Percentiles rank a stretch among this genome's conserved stretches.
phyloP scores from a whole-genome alignment of 2,329 filamentous ascomycete genomes.

The Clonostachys rhizophaga region DNA sequence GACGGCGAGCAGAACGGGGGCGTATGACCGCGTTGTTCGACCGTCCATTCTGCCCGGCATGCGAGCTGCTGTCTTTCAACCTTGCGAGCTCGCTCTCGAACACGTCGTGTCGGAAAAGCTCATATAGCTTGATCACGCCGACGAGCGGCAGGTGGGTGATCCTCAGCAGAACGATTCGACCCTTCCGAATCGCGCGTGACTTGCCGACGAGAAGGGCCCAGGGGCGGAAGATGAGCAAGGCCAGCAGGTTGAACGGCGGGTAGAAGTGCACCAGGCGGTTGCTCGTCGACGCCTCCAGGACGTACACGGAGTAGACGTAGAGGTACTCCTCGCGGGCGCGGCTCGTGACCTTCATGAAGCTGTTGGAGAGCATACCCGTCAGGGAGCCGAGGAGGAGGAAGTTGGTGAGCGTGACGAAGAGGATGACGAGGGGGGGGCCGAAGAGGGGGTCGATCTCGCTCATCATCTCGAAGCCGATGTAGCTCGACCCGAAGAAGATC shows the following conservation, averaged over 20 bases:
- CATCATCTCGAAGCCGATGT: slow-evolving; percentile 69
- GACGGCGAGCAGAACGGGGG: slow-evolving; percentile 8
- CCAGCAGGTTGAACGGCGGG: slow-evolving; percentile 69
- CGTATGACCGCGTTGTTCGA: slow-evolving; percentile 8
- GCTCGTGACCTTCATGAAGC: slow-evolving; percentile 60
- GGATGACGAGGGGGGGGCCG: slow-evolving; percentile 58
- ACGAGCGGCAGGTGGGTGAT: slow-evolving; percentile 65
- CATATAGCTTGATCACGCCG: slow-evolving; percentile 63
- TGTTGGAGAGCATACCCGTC: slow-evolving; percentile 75
- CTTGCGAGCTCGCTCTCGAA: slow-evolving; percentile 36
- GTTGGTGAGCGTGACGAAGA: slow-evolving; percentile 74
- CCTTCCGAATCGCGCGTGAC: slow-evolving; percentile 56
- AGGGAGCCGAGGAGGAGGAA: slow-evolving; percentile 76
- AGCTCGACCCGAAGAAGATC: slow-evolving; percentile 76
- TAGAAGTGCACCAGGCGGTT: slow-evolving; percentile 68
- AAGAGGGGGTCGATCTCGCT: slow-evolving; percentile 53
- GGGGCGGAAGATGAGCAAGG: slow-evolving; percentile 67
- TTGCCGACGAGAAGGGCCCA: slow-evolving; percentile 64
- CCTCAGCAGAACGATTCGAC: slow-evolving; percentile 58
- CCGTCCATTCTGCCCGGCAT: slow-evolving; percentile 10
- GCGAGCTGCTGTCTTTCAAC: slow-evolving; percentile 39
- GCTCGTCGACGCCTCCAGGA: slow-evolving; percentile 62
- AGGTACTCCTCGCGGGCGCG: slow-evolving; percentile 72
- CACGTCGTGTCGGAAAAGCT: slow-evolving; percentile 39
- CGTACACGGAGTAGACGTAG: slow-evolving; percentile 67